phyloP scores from a whole-genome alignment of 2,329 filamentous ascomycete genomes.

The Trichoderma sp. region DNA sequence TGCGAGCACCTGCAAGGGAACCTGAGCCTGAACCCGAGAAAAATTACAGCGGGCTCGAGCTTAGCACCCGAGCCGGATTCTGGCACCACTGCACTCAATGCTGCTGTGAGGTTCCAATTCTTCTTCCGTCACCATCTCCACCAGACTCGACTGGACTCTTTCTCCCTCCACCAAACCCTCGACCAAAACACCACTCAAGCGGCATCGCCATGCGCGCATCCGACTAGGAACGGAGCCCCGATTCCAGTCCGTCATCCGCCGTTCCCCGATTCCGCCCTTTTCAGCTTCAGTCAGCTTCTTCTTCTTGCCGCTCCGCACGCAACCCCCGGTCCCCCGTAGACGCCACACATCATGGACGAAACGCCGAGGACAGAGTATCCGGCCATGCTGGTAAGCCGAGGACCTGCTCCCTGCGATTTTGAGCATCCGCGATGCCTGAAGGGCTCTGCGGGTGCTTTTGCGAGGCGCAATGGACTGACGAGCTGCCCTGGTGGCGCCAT shows the following conservation, averaged over 20 bases:
- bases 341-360: conserved; percentile 34
- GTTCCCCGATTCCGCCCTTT: not conserved
- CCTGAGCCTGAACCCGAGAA: not conserved
- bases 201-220: conserved; percentile 27
- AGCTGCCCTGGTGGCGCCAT: conserved; percentile 2
- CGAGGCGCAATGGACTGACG: conserved; percentile 14
- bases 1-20: not conserved
- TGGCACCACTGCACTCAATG: not conserved
- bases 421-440: not conserved
- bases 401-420: not conserved
- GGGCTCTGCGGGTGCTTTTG: not conserved
- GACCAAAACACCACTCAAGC: not conserved
- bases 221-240: conserved; percentile 21
- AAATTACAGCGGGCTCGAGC: not conserved
- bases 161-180: not conserved
- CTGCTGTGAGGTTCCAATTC: not conserved
- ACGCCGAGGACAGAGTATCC: conserved; percentile 89
- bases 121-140: not conserved
- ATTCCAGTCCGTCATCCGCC: conserved; percentile 21
- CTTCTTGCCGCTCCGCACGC: not conserved
- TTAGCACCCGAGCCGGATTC: not conserved
- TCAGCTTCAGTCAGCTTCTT: not conserved
- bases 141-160: not conserved
- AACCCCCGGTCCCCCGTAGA: not conserved
- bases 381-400: conserved; percentile 77